Evolutionary conservation across 768 basidiomycete species (phyloP), one percentile per base, ranked within the genome.

Genomic region (Amanita pallidorosea): DNA sequence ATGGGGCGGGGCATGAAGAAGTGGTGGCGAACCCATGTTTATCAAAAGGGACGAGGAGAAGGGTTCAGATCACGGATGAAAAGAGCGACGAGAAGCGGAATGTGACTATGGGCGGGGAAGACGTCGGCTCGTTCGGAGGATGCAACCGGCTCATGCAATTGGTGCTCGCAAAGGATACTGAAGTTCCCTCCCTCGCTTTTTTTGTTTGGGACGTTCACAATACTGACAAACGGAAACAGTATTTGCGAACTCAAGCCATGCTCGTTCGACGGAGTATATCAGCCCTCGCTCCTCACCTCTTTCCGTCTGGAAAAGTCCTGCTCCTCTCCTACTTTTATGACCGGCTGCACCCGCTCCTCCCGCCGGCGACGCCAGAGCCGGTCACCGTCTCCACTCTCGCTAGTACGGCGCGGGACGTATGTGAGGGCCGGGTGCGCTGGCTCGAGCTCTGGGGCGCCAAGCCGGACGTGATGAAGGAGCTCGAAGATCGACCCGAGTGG

Each of bases 321-420:
- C 79, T 95, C n/a, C 76, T 99, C 2, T 96, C 93, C 20, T 99
- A 98, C 75, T 99, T 98, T 70, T 96, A 92, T 70, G 96, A 98
- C 72, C 88, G 96, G 34, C 74, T 95, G 52, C 67, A 74, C 23
- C 95, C 93, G 0, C 78, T 99, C 53, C 69, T 92, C 45, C 48
- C 56, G 27, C 27, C 55, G 2, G 50, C 64, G 8, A 25, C 56
- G 7, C 20, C 42, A 1, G 27, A 41, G 23, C 48, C 53, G 27
- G 44, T 83, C 40, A 73, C 72, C 1, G 68, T 92, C 9, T 69
- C 76, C 36, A 74, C 74, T n/a, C 67, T 94, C 60, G 75, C 77
- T 3, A 58, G 66, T 1, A 73, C 88, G 34, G 91, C 93, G 0
- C 61, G 69, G 43, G 73, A 74, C 46, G 84, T 96, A 41, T 98